Evolutionary conservation across 352 stramenopile genomes (phyloP), one percentile per base, ranked within the genome.

Genomic region (Globisporangium cylindrosporum): DNA sequence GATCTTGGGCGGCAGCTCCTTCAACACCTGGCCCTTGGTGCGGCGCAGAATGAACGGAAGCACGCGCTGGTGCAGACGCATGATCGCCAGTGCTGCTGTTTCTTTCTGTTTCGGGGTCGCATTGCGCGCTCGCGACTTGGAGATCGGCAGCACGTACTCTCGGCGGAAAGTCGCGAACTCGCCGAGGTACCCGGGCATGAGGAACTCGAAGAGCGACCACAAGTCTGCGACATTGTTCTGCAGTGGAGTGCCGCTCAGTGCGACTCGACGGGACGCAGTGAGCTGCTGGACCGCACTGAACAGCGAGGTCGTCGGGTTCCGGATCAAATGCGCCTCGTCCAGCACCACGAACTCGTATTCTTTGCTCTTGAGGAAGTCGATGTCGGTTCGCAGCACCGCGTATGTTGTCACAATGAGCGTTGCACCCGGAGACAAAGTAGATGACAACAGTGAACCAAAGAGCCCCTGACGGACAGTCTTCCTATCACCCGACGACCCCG

Each of bases 211-310:
- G 3, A 98, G 78, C 49, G 95, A 88, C 97, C 97, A 99, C 38
- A 99, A 70, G 63, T 99, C 98, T 15, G 92, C 80, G 5, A 99
- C 97, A 36, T 97, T 92, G 77, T 99, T 99, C 67, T 99, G 97
- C 53, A 99, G 78, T 5, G 97, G 97, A 6, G 98, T 99, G 25
- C 98, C 98, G 51, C 93, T 99, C 41, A 99, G 75, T 38, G 97
- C 93, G 18, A 99, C 67, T 48, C 95, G 89, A 76, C 99, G 94
- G 2, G 70, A 64, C n/a, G 93, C 80, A 53, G 70, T 73, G 20
- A 99, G 66, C 20, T 74, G 66, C 43, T 85, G 77, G 0, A 97
- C 91, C 29, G 96, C 91, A 66, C 84, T 85, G 53, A 97, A 95
- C 12, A 96, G 71, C 57, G 81, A 73, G 4, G 92, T 98, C 53